Conservation (phyloP, 176 grass and related monocot genomes). For the Pontederia crassipes region DNA sequence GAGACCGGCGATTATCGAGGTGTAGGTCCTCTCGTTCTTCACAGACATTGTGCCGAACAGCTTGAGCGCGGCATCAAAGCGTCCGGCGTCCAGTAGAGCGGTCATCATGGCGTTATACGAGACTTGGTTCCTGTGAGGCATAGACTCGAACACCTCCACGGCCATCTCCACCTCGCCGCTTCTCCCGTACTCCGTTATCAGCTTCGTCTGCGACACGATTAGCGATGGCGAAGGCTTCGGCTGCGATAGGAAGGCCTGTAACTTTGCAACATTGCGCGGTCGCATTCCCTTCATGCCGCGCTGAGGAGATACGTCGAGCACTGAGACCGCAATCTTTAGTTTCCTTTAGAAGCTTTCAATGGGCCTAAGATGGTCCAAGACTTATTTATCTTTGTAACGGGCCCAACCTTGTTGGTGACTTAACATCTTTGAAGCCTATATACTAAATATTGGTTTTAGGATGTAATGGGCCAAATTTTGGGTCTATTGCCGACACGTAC, state of each 20-base stretch:
- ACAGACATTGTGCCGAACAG: slow-evolving; percentile 37
- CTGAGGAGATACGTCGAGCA: no score
- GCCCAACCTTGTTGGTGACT: no score
- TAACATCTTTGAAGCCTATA: no score
- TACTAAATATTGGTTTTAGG: no score
- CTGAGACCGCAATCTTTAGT: no score
- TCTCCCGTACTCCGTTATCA: slow-evolving; percentile 10
- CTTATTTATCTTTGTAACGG: no score
- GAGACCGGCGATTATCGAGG: slow-evolving; percentile 40
- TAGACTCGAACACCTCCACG: slow-evolving; percentile 44
- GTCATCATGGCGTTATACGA: slow-evolving; percentile 38
- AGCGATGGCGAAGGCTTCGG: not conserved
- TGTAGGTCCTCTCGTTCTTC: slow-evolving; percentile 46
- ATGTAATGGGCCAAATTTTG: no score
- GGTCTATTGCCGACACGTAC: no score
- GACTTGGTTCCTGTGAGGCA: slow-evolving; percentile 48
- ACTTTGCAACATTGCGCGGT: not conserved
- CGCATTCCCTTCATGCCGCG: no score
- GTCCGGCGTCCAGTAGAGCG: slow-evolving; percentile 26
- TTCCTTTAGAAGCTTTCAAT: no score
- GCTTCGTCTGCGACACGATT: slow-evolving; percentile 6
- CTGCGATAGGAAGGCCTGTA: no score
- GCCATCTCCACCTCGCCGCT: slow-evolving; percentile 23
- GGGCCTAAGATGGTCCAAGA: no score
- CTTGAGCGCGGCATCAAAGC: slow-evolving; percentile 16